Base-by-base conservation (phyloP, 192 early-diverging fungal species). In the Cladochytrium replicatum region DNA sequence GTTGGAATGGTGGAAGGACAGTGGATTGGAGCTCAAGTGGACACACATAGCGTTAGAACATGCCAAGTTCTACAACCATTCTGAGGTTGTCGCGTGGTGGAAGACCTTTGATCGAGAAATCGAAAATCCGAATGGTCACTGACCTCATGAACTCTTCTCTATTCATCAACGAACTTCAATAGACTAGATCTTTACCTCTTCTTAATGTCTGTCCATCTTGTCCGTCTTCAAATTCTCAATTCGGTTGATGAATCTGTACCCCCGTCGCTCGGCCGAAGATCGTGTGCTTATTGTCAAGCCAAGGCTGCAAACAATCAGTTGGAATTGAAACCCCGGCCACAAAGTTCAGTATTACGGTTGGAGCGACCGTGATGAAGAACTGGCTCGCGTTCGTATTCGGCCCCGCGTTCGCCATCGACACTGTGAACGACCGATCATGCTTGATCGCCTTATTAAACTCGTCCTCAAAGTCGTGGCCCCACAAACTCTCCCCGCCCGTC, bases 201-300 rank as follows among this genome's bases (percentile, higher is more conserved):
- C 93, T 27, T 66, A 72, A 5, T 91, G 94, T 55, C 91, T 92
- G 61, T 95, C 91, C 6, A 64, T 70, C 50, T 90, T 92, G 67
- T 95, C 91, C 0, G 71, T 77, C 54, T 87, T 86, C n/a, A 73
- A 57, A 8, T 72, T 67, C 53, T 94, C 91, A 37, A 97, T 97
- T 37, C 69, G 61, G 38, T 88, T 87, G 27, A 97, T 77, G 3
- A 95, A 87, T 92, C 72, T 89, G 84, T 4, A 91, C 94, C 0
- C 83, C 81, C 0, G 85, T 88, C 0, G 82, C 87, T 15, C 90
- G 61, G 5, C 94, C 94, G 70, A 97, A 97, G 0, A 97, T 77
- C 1, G 94, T 90, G 53, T 97, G 94, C 58, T 97, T 97, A 52
- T 92, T 87, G 48, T 97, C 91, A 13, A 97, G 67, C 94, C 94